Evolutionary conservation across 2,329 filamentous ascomycete genomes (phyloP), one percentile per base, ranked within the genome.

Genomic region (Phyllosticta ampelicida): DNA sequence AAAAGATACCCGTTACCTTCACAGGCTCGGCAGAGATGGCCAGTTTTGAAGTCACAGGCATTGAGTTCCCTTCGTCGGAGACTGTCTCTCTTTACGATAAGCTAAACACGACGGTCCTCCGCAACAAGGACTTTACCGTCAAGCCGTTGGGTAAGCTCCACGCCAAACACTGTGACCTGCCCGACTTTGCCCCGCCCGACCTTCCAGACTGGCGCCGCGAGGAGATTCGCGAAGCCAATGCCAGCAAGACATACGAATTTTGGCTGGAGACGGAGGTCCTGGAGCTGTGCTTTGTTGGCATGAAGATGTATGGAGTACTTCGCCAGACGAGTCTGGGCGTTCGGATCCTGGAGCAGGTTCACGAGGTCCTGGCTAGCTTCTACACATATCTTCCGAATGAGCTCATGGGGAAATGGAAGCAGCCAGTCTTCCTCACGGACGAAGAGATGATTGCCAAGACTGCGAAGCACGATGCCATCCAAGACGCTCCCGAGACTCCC

Each of bases 231-330:
- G 62, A 76, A 53, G 71, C 64, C 23, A 63, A 48, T 63, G 62
- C 36, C 62, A 62, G 48, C 6, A 54, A 54, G 62, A 48, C 63
- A 51, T 72, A 75, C 61, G 68, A 69, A 11, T 85, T 95, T 62
- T 82, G 87, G 65, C 67, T 96, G 3, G 90, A 96, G 61, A 79
- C 83, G 23, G 70, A 78, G 4, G 68, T 82, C 2, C 71, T 87
- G 18, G 61, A 75, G 26, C 74, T 81, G 58, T 81, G 87, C 66
- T 80, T 81, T 60, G 70, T 78, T 0, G 88, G 89, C 0, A 71
- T 78, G 71, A 78, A 75, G 67, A 66, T 78, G 53, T 65, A 73
- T 36, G 74, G 67, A 9, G 10, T 29, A 19, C 18, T 55, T 18
- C 51, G 50, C 28, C 26, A 23, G 19, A 44, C 51, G 16, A 55